Percentiles rank a stretch among this genome's conserved stretches.
phyloP scores from a whole-genome alignment of 2,329 filamentous ascomycete genomes.

The Lachnellula subtilissima region DNA sequence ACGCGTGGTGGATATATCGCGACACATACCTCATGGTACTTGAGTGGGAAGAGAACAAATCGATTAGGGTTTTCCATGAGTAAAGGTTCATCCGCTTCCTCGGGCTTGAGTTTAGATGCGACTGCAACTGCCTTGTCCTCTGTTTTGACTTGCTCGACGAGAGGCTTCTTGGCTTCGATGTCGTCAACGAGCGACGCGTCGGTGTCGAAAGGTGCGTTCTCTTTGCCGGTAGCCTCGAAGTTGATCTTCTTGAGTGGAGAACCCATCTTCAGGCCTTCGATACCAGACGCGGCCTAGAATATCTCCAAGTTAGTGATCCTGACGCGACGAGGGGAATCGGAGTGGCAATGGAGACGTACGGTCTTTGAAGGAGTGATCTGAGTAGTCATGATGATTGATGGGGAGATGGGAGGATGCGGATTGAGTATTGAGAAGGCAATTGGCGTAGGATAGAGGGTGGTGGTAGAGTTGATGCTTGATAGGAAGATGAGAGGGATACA shows the following conservation, averaged over 20 bases:
- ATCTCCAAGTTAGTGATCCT: slow-evolving; percentile 29
- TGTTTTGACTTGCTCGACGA: slow-evolving; percentile 47
- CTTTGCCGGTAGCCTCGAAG: slow-evolving; percentile 71
- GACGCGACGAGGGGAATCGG: slow-evolving; percentile 30
- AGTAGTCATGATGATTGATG: slow-evolving; percentile 57
- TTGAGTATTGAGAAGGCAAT: slow-evolving; percentile 17
- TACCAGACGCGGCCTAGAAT: slow-evolving; percentile 73
- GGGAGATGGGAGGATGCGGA: slow-evolving; percentile 6
- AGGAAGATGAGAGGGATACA: background rate
- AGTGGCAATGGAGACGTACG: slow-evolving; percentile 46
- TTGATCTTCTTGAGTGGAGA: slow-evolving; percentile 87
- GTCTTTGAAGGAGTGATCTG: slow-evolving; percentile 71
- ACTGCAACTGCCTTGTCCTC: slow-evolving; percentile 37
- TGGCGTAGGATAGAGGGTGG: slow-evolving; percentile 8
- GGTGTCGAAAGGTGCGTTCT: slow-evolving; percentile 60
- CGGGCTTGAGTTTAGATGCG: background rate
- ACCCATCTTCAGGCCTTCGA: slow-evolving; percentile 86
- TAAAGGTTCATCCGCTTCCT: slow-evolving; percentile 81
- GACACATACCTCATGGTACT: slow-evolving; percentile 90
- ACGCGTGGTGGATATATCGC: slow-evolving; percentile 38
- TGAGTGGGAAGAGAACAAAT: slow-evolving; percentile 97
- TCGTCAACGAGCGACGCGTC: slow-evolving; percentile 47
- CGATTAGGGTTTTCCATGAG: slow-evolving; percentile 93
- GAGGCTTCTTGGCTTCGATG: slow-evolving; percentile 53
- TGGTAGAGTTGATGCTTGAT: slow-evolving; percentile 3